Evolutionary conservation across 2,329 filamentous ascomycete genomes (phyloP).

Genomic region (Phoma sp.): DNA sequence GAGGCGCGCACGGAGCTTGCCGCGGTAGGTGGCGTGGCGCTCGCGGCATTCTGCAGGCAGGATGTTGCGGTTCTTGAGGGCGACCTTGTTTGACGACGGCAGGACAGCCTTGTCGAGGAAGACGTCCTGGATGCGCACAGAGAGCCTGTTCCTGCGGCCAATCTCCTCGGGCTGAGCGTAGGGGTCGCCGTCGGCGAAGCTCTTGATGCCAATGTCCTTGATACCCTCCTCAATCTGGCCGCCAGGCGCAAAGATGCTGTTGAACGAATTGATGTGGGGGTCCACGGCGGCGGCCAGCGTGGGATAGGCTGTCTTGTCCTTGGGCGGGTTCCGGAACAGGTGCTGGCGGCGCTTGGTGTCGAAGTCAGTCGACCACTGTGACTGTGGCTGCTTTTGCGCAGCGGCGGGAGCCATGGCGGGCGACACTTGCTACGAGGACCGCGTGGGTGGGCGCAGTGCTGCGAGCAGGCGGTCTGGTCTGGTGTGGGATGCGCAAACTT

Average conservation of each 20-base stretch:
- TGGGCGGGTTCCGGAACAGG: constrained; percentile 87
- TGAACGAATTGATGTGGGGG: constrained; percentile 95
- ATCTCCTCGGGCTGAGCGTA: constrained; percentile 60
- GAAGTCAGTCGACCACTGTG: constrained; percentile 81
- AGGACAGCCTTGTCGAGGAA: constrained; percentile 82
- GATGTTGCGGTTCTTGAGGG: constrained; percentile 79
- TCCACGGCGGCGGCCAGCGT: constrained; percentile 82
- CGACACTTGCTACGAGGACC: constrained; percentile 9
- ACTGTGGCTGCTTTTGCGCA: constrained; percentile 60
- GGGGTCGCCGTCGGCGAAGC: constrained; percentile 79
- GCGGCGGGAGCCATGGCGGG: constrained; percentile 41
- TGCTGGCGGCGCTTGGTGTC: constrained; percentile 84
- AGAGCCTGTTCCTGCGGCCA: constrained; percentile 73
- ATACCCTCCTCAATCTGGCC: constrained; percentile 77
- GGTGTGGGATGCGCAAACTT: constrained; percentile 5
- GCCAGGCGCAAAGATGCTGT: constrained; percentile 78
- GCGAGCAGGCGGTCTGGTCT: background rate
- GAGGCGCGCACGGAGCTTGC: constrained; percentile 80
- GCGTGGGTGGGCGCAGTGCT: constrained; percentile 14
- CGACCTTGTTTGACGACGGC: constrained; percentile 82
- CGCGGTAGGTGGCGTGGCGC: constrained; percentile 88
- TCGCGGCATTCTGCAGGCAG: constrained; percentile 93
- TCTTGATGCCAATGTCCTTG: constrained; percentile 87
- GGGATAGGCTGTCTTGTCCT: constrained; percentile 86
- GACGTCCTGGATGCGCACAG: constrained; percentile 79